These are phyloP conservation scores for Elaeis oleifera DNA, from an alignment of 202 grass and related monocot genomes.

Conservation along the genomic window DNA sequence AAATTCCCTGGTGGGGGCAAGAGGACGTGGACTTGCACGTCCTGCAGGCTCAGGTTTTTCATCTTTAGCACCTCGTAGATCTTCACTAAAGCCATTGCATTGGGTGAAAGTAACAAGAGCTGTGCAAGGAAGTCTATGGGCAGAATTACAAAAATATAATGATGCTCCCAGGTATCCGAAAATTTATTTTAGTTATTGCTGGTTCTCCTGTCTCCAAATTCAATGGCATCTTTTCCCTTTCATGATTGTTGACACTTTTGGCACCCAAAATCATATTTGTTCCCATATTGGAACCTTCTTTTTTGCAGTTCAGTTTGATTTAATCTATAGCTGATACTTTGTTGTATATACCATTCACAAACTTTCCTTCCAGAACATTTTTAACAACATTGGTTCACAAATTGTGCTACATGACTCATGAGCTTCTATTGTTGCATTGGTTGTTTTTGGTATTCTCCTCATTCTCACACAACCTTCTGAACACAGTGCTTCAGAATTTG, in stretches of 20 bases:
- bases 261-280: too few relatives aligned
- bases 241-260: too few relatives aligned
- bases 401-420: too few relatives aligned
- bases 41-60: constrained; percentile 35
- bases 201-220: too few relatives aligned
- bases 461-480: constrained; percentile 22
- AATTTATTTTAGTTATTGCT: background rate
- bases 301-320: too few relatives aligned
- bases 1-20: constrained; percentile 20
- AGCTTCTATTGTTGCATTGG: background rate
- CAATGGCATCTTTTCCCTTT: too few relatives aligned
- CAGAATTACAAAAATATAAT: background rate
- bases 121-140: background rate
- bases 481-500: constrained; percentile 81
- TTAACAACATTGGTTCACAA: too few relatives aligned
- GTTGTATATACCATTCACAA: too few relatives aligned
- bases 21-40: constrained; percentile 50
- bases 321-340: too few relatives aligned
- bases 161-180: background rate
- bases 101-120: constrained; percentile 1
- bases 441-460: constrained; percentile 17
- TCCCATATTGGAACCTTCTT: too few relatives aligned
- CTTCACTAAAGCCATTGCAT: constrained; percentile 22
- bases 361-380: too few relatives aligned
- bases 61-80: constrained; percentile 46